Evolutionary conservation across 2,329 filamentous ascomycete species (phyloP).

Genomic region (Ambrosiella beaveri): DNA sequence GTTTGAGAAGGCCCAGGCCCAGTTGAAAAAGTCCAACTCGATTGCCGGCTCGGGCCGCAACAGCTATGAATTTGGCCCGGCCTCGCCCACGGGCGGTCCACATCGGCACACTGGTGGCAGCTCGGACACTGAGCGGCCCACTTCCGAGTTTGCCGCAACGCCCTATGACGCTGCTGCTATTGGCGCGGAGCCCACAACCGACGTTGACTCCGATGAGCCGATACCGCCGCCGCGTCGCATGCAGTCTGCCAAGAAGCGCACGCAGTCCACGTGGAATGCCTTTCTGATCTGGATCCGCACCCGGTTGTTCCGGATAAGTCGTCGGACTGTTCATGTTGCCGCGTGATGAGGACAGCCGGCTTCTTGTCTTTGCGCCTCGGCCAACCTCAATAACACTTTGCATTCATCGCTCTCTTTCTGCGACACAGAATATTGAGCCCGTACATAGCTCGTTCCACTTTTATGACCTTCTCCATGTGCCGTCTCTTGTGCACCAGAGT

Average conservation of each 20-base stretch:
- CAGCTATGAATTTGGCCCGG: conserved; percentile 9
- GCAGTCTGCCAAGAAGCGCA: conserved; percentile 39
- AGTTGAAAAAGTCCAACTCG: conserved; percentile 25
- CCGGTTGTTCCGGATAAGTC: conserved; percentile 25
- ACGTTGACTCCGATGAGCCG: conserved; percentile 21
- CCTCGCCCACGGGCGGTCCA: not conserved
- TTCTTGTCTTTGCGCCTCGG: not conserved
- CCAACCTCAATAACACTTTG: not conserved
- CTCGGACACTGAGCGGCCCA: conserved; percentile 24
- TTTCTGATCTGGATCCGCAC: conserved; percentile 49
- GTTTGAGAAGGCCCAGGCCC: conserved; percentile 29
- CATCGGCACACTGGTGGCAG: conserved; percentile 17
- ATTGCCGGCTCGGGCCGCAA: conserved; percentile 17
- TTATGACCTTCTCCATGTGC: not conserved
- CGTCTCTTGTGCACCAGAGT: not conserved
- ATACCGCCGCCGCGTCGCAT: conserved; percentile 21
- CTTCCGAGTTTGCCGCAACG: conserved; percentile 25
- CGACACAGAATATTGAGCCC: too few species aligned
- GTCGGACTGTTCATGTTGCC: conserved; percentile 15
- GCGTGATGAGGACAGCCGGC: not conserved
- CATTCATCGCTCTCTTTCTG: not conserved
- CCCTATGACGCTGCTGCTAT: conserved; percentile 29
- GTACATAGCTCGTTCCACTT: not conserved
- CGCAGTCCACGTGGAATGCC: conserved; percentile 42
- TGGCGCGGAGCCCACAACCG: conserved; percentile 17